Evolutionary conservation across 768 basidiomycete species (phyloP), one percentile per base, ranked within the genome.

Genomic region (Amanita molliuscula): DNA sequence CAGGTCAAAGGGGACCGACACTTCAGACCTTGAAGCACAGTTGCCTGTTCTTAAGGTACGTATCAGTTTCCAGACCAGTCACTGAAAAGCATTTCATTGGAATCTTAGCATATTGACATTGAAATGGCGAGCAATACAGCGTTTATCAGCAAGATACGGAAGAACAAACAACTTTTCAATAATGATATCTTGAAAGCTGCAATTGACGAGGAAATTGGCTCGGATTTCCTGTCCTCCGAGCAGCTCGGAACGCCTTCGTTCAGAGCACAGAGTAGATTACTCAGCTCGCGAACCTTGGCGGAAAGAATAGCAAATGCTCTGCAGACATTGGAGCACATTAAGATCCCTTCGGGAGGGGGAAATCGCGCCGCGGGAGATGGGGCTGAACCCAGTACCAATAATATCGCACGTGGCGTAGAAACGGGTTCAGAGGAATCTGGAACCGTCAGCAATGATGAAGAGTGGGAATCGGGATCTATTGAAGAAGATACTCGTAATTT

Each of bases 201-300:
- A 8, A 56, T 86, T 16, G 59, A 61, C 1, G 60, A 66, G 29
- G 75, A 82, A 60, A 63, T 84, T 3, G 52, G 67, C 7, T 56
- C 57, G 0, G 64, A 63, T 48, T 45, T 67, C 7, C 52, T 73
- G 35, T 47, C 62, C 13, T 61, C 67, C 9, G 69, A 63, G 21
- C 55, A 59, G 2, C 57, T 72, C 15, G 74, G 75, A 20, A 72
- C 77, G 18, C 60, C 67, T 11, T 58, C 66, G 23, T 75, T 73
- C 2, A 88, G 85, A 65, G 75, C 84, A 0, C 82, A 85, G 56
- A 80, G 74, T 53, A 78, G 85, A 33, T 66, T 95, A 7, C 69
- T 86, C 36, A 92, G 88, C 59, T 84, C 84, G 3, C 91, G 87
- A 61, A 62, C 72, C n/a, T 67, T 92, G 9, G 81, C 88, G 1